Conservation (phyloP, 2,329 filamentous ascomycete species). For the Aspergillus sp. region DNA sequence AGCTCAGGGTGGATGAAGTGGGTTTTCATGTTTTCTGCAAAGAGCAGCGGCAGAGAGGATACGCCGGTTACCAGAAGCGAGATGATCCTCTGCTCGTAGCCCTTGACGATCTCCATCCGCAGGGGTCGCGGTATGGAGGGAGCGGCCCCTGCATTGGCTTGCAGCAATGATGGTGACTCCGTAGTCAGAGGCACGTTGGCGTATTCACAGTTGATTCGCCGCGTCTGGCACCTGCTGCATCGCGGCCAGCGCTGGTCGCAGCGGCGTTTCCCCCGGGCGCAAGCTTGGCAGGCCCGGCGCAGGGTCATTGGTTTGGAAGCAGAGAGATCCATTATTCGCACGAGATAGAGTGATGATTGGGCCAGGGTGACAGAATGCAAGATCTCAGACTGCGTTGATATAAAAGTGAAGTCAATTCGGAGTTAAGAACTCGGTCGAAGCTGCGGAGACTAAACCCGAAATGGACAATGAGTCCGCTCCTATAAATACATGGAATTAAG, state of each 20-base stretch:
- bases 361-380: too few relatives aligned
- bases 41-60: conserved; percentile 17
- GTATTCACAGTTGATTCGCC: conserved; percentile 25
- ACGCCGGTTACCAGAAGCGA: conserved; percentile 23
- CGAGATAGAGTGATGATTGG: too few relatives aligned
- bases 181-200: conserved; percentile 21
- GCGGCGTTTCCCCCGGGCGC: conserved; percentile 27
- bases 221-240: conserved; percentile 25
- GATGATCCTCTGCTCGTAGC: conserved; percentile 20
- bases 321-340: neutral
- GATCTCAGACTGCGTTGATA: too few relatives aligned
- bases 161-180: neutral
- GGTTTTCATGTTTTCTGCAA: conserved; percentile 21
- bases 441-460: neutral
- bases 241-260: conserved; percentile 27
- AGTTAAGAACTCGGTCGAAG: too few relatives aligned
- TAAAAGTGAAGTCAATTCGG: too few relatives aligned
- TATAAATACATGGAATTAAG: too few relatives aligned
- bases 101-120: conserved; percentile 25
- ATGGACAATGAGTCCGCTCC: neutral
- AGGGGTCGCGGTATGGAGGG: conserved; percentile 12
- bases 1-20: conserved; percentile 28
- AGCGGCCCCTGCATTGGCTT: neutral
- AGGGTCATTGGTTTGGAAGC: conserved; percentile 14
- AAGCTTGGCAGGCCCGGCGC: conserved; percentile 29